These are phyloP conservation scores for Luffa acutangula DNA, from an alignment of 306 rosid species.

Conservation along the genomic window DNA sequence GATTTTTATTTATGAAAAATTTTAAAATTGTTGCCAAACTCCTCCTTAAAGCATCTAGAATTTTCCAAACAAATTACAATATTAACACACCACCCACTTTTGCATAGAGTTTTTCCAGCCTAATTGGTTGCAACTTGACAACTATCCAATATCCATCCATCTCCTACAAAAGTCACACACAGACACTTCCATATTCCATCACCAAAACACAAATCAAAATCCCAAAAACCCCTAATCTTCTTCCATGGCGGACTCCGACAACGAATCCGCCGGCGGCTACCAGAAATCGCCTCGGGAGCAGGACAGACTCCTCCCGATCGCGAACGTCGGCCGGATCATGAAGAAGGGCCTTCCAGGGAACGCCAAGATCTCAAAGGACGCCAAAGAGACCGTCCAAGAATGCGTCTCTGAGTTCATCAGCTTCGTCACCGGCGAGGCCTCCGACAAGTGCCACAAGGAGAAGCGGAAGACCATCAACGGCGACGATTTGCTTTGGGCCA, in stretches of 20 bases:
- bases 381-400: conserved; percentile 84
- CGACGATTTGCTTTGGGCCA: conserved; percentile 85
- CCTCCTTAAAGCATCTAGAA: too few relatives aligned
- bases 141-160: not conserved
- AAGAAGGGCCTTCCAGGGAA: conserved; percentile 78
- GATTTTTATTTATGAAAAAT: too few relatives aligned
- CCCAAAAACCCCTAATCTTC: not conserved
- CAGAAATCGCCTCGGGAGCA: conserved; percentile 57
- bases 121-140: not conserved
- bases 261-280: conserved; percentile 61
- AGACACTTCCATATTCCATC: not conserved
- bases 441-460: conserved; percentile 90
- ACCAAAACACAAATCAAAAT: not conserved
- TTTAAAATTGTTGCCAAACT: too few relatives aligned
- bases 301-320: conserved; percentile 75
- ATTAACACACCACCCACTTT: too few relatives aligned
- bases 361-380: conserved; percentile 91
- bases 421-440: conserved; percentile 85
- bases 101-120: too few relatives aligned
- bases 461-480: conserved; percentile 90
- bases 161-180: not conserved
- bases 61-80: too few relatives aligned
- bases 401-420: conserved; percentile 92
- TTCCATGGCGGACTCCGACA: conserved; percentile 78
- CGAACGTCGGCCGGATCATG: conserved; percentile 90